These are phyloP conservation scores for Arthrinium puccinioides DNA, from an alignment of 2,329 filamentous ascomycete species.

Conservation along the genomic window DNA sequence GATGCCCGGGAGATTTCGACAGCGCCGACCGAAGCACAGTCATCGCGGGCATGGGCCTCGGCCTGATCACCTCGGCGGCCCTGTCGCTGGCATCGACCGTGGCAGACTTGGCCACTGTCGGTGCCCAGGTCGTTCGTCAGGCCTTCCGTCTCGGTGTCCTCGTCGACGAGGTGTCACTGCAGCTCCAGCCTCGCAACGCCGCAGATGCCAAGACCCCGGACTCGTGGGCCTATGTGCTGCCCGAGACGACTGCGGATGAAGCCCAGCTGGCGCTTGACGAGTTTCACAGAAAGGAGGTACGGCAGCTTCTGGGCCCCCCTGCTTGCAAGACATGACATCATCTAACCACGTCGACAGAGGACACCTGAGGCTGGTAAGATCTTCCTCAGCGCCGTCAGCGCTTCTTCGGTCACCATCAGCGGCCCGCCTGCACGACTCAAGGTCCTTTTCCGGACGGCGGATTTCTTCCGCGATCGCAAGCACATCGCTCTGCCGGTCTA, in stretches of 20 bases:
- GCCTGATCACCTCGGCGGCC: constrained; percentile 33
- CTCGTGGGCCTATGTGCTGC: constrained; percentile 35
- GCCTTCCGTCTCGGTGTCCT: constrained; percentile 39
- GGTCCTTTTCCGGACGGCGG: constrained; percentile 12
- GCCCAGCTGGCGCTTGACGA: constrained; percentile 31
- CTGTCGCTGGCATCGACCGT: constrained; percentile 31
- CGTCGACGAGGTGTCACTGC: constrained; percentile 33
- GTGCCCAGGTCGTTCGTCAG: constrained; percentile 31
- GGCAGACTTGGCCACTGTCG: constrained; percentile 29
- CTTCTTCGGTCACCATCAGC: neutral
- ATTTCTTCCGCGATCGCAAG: constrained; percentile 23
- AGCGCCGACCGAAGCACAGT: constrained; percentile 18
- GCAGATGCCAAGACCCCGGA: constrained; percentile 6
- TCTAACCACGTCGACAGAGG: too few relatives aligned
- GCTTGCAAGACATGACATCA: too few relatives aligned
- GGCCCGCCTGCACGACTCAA: neutral
- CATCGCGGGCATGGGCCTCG: constrained; percentile 36
- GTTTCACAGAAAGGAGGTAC: constrained; percentile 13
- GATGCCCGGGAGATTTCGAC: constrained; percentile 10
- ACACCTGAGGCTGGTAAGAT: neutral
- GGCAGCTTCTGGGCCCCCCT: too few relatives aligned
- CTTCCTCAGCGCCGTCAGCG: neutral
- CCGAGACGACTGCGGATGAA: constrained; percentile 19
- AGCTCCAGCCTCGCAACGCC: constrained; percentile 27
- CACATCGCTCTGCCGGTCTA: constrained; percentile 27